phyloP scores from a whole-genome alignment of 805 yeast genomes.

The Kuraishia borneana region DNA sequence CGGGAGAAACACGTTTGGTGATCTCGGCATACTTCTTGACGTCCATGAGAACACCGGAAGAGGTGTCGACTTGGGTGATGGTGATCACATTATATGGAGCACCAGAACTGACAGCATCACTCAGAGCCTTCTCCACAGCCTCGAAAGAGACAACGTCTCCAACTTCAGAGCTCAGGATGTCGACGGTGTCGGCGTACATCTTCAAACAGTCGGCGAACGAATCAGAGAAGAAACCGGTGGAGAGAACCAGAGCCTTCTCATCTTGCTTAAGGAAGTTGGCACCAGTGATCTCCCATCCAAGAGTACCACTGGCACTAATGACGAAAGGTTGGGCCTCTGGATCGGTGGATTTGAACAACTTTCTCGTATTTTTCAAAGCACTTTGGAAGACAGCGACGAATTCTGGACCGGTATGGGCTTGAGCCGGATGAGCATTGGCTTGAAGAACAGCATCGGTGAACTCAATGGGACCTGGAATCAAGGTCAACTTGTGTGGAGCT shows the following conservation, averaged over 20 bases:
- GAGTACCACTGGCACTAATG: conserved; percentile 83
- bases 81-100: conserved; percentile 54
- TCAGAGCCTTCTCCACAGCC: conserved; percentile 44
- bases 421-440: conserved; percentile 76
- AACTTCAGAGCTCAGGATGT: conserved; percentile 56
- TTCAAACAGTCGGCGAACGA: conserved; percentile 66
- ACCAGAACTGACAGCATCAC: conserved; percentile 18
- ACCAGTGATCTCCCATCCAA: conserved; percentile 89
- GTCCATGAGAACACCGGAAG: conserved; percentile 83
- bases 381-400: conserved; percentile 66
- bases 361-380: conserved; percentile 57
- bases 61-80: conserved; percentile 92
- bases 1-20: conserved; percentile 62
- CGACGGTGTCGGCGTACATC: conserved; percentile 69
- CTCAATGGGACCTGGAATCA: conserved; percentile 85
- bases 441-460: conserved; percentile 68
- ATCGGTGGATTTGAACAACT: conserved; percentile 60
- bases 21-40: conserved; percentile 49
- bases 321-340: conserved; percentile 70
- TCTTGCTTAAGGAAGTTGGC: conserved; percentile 58
- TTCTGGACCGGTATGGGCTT: conserved; percentile 85
- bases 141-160: conserved; percentile 60
- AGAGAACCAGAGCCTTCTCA: conserved; percentile 68
- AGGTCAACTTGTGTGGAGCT: conserved; percentile 18
- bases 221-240: conserved; percentile 88